Evolutionary conservation across 495 filamentous ascomycete species (phyloP), one percentile per base, ranked within the genome.

Genomic region (Annulohypoxylon stygium): DNA sequence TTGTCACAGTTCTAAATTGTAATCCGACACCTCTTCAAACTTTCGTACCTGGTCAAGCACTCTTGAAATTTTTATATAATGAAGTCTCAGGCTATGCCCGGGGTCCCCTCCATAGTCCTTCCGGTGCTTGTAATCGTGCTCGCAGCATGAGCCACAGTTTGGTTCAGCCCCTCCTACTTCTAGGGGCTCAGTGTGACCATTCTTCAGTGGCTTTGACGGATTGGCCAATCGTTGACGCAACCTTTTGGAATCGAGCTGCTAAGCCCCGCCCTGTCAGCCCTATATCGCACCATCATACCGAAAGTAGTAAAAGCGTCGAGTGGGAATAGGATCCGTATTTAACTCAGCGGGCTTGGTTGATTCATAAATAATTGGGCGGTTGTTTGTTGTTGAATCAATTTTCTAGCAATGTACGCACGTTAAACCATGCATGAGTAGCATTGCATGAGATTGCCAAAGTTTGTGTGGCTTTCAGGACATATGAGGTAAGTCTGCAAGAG

Each of bases 141-240:
- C 66, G 57, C 66, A 61, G 12, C 66, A 69, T 69, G 58, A 61
- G 36, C 66, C 43, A 55, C 34, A 61, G 54, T 67, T 41, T 18
- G 9, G 54, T 48, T 51, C 50, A 67, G 64, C 41, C 14, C 9
- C 41, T 20, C 37, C 34, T 51, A 33, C 16, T 10, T 50, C 50
- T 4, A 60, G 9, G 33, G 36, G 54, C 18, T 23, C 20, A 23
- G 20, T 23, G 20, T 23, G 8, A 41, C 55, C 41, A 18, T 18
- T 7, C 14, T 4, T 12, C 3, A 26, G 12, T 4, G 26, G 51
- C 34, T 47, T 0, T 47, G 37, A 37, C 37, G 10, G 34, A 18
- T 25, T 5, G 45, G 18, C 66, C 48, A 62, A 69, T 62, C 47
- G 43, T 18, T 33, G 41, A 8, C 10, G 41, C 37, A 30, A 59